Conservation (phyloP, 2,329 filamentous ascomycete genomes). For the Elsinoe perseae region DNA sequence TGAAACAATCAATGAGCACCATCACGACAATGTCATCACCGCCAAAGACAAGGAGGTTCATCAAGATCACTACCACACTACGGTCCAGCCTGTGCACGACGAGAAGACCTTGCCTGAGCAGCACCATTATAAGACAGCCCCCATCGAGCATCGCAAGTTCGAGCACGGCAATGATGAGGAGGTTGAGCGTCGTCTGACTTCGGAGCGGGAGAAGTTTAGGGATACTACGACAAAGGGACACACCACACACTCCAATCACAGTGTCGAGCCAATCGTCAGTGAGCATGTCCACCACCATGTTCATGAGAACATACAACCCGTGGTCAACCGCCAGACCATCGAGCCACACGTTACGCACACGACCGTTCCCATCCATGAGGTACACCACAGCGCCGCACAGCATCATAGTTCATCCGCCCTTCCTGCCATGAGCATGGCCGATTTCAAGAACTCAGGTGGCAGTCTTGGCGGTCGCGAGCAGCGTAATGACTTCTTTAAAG, state of each 20-base stretch:
- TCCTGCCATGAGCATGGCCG: slow-evolving; percentile 55
- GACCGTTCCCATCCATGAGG: slow-evolving; percentile 63
- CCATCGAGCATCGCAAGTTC: slow-evolving; percentile 53
- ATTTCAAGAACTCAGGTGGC: slow-evolving; percentile 54
- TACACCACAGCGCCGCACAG: slow-evolving; percentile 58
- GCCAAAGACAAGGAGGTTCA: slow-evolving; percentile 62
- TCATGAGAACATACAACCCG: slow-evolving; percentile 62
- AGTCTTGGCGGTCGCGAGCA: slow-evolving; percentile 47
- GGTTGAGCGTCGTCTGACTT: slow-evolving; percentile 41
- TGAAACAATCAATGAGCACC: slow-evolving; percentile 52
- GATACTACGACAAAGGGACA: slow-evolving; percentile 42
- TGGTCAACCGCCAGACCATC: slow-evolving; percentile 60
- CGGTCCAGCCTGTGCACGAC: slow-evolving; percentile 53
- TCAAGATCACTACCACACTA: slow-evolving; percentile 65
- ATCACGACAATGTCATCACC: slow-evolving; percentile 54
- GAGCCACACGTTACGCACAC: slow-evolving; percentile 62
- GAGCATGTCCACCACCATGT: slow-evolving; percentile 60
- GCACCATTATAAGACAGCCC: slow-evolving; percentile 52
- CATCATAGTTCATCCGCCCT: slow-evolving; percentile 59
- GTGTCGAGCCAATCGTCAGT: slow-evolving; percentile 46
- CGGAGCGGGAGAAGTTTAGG: slow-evolving; percentile 49
- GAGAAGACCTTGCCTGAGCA: slow-evolving; percentile 48
- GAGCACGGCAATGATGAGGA: slow-evolving; percentile 52
- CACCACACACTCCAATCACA: slow-evolving; percentile 43
- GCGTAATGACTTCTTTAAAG: slow-evolving; percentile 53